phyloP scores from a whole-genome alignment of 495 filamentous ascomycete genomes.

The Aspergillus indologenus region DNA sequence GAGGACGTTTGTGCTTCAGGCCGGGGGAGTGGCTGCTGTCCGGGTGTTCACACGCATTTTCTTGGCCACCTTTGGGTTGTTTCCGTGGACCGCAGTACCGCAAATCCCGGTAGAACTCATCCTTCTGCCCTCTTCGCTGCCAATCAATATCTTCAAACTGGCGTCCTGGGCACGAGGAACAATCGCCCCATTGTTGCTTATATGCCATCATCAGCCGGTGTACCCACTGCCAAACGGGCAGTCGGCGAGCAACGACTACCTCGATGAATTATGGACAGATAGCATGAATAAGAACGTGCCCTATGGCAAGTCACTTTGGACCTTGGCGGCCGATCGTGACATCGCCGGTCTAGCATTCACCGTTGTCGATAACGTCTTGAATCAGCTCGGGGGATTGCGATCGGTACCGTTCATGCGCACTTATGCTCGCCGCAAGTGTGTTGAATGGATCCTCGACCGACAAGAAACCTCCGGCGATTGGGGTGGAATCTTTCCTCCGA shows the following conservation, averaged over 20 bases:
- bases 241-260: slow-evolving; percentile 25
- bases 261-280: slow-evolving; percentile 42
- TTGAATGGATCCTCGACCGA: slow-evolving; percentile 31
- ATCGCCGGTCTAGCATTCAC: slow-evolving; percentile 22
- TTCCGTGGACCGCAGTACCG: slow-evolving; percentile 40
- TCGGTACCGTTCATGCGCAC: background rate
- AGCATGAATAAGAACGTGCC: slow-evolving; percentile 27
- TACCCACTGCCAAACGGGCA: slow-evolving; percentile 35
- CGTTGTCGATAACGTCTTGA: slow-evolving; percentile 25
- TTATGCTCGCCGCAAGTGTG: slow-evolving; percentile 16
- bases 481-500: slow-evolving; percentile 31
- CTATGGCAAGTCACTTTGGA: slow-evolving; percentile 16
- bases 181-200: slow-evolving; percentile 33
- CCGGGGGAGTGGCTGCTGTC: slow-evolving; percentile 37
- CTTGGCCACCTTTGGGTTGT: slow-evolving; percentile 42
- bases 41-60: slow-evolving; percentile 38
- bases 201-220: slow-evolving; percentile 35
- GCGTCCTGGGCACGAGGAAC: slow-evolving; percentile 39
- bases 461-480: slow-evolving; percentile 31
- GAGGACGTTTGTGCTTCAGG: slow-evolving; percentile 23
- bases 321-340: slow-evolving; percentile 15
- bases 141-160: slow-evolving; percentile 37
- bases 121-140: slow-evolving; percentile 25
- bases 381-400: slow-evolving; percentile 20
- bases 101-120: slow-evolving; percentile 42